Evolutionary conservation across 176 grass and related monocot genomes (phyloP), one percentile per base, ranked within the genome.

Genomic region (Rhipidocladum racemiflorum): DNA sequence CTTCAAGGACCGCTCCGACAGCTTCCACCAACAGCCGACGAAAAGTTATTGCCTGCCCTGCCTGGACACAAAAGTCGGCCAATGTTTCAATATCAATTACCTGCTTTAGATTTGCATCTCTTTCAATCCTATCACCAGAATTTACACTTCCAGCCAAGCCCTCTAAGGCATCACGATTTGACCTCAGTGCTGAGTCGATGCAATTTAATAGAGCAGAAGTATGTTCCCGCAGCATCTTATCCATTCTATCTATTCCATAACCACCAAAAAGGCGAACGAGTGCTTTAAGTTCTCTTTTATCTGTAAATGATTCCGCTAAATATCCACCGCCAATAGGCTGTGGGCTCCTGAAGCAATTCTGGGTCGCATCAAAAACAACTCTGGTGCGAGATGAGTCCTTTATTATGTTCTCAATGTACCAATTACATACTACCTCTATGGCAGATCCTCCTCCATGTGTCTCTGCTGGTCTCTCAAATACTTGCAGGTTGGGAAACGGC

Each of bases 391-490:
- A 92, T 71, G 88, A 84, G 89, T 98, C 92, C 39, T 94, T 92
- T 46, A 95, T 87, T 76, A 98, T 86, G 69, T 98, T 90, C 72
- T 98, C 95, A 76, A 95, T 83, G 60, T 98, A 98, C 95, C 95
- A 98, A 65, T 84, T 98, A 73, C 88, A 82, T 70, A 95, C 77
- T 48, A 84, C 85, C 65, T 98, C 95, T 67, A 93, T 88, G n/a
- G 88, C 90, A 79, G 90, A 94, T 59, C 95, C 95, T 69, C 92
- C 95, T 78, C 69, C 89, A 61, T 86, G 87, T 69, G 88, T 75
- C 44, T 90, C 92, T 61, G 77, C 76, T 83, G 90, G 81, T 80
- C 86, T 91, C 72, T 94, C 95, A 86, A 89, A 93, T 66, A 89
- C 82, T 84, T 95, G 95, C 66, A 95, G 82, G 51, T 93, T 91